Evolutionary conservation across 306 rosid genomes (phyloP), one percentile per base, ranked within the genome.

Genomic region (Pueraria montana): DNA sequence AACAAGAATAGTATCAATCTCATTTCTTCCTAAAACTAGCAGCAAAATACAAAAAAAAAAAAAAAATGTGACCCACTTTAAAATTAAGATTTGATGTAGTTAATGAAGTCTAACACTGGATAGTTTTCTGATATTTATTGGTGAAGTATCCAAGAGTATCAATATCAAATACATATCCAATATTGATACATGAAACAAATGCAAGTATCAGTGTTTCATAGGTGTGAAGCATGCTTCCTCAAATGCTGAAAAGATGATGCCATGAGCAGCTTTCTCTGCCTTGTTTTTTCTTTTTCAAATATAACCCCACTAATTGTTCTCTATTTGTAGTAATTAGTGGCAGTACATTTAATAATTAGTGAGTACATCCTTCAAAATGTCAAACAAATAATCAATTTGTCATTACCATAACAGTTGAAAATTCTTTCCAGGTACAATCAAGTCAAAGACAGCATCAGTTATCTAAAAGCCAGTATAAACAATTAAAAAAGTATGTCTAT

Each of bases 391-490:
- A 58, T 46, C 77, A 82, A 67, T 26, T 63, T 24, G 42, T 10
- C 80, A 58, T 21, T 14, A 13, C 55, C 69, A 38, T 56, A 9
- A 17, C 46, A 58, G 26, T 56, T 58, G 80, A 75, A 56, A 56
- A 55, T 36, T 20, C 23, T 20, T 38, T 56, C 48, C 30, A 30
- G n/a, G 18, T 50, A 16, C 42, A 50, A 73, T 18, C 2, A 11
- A 30, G 32, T 27, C 16, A 75, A 75, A 75, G 52, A 21, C 11
- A 1, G 38, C 69, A 75, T 40, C 40, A 13, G 23, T 56, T 14
- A 75, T 36, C 23, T 20, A 55, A 45, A 49, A 52, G 26, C n/a
- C 81, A 64, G 55, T 23, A 74, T 13, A 65, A 82, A 65, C 8
- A 65, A 55, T 16, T 42, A n/a, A 66, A 30, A 30, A 46, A 12